Conservation (phyloP, 2,329 filamentous ascomycete genomes). For the Pseudocercospora cruenta region DNA sequence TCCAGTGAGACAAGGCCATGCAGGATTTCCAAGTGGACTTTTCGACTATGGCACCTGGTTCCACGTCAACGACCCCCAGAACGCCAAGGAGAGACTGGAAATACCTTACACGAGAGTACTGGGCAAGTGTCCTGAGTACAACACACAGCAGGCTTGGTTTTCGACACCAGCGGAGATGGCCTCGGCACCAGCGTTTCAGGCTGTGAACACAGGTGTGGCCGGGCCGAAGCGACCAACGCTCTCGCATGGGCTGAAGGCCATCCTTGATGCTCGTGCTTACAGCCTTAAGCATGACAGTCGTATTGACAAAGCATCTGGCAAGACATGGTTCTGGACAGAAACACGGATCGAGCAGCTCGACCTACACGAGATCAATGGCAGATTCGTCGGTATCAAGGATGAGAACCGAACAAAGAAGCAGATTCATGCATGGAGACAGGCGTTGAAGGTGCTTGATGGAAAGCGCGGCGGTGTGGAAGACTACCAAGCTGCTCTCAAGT, state of each 20-base stretch:
- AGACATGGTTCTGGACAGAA: conserved; percentile 62
- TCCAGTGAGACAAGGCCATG: conserved; percentile 22
- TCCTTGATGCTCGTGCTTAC: conserved; percentile 53
- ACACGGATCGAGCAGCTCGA: conserved; percentile 59
- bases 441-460: conserved; percentile 35
- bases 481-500: conserved; percentile 30
- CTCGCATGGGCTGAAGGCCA: conserved; percentile 48
- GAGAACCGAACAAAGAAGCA: conserved; percentile 25
- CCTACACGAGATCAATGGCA: conserved; percentile 41
- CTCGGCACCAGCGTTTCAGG: conserved; percentile 18
- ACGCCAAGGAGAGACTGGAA: conserved; percentile 43
- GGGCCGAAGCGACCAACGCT: conserved; percentile 16
- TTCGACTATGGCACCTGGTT: conserved; percentile 57
- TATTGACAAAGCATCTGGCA: conserved; percentile 43
- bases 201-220: conserved; percentile 22
- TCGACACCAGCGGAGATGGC: conserved; percentile 32
- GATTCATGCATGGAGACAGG: conserved; percentile 32
- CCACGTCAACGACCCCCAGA: conserved; percentile 47
- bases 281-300: conserved; percentile 53
- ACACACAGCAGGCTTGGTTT: conserved; percentile 53
- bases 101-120: conserved; percentile 58
- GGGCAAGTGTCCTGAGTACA: conserved; percentile 58
- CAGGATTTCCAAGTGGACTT: conserved; percentile 28
- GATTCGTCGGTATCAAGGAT: conserved; percentile 27
- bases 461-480: conserved; percentile 32